Percentiles rank a stretch among this genome's conserved stretches.
Evolutionary conservation across 2,329 filamentous ascomycete species (phyloP).

Genomic region (Calonectria hawksworthii): DNA sequence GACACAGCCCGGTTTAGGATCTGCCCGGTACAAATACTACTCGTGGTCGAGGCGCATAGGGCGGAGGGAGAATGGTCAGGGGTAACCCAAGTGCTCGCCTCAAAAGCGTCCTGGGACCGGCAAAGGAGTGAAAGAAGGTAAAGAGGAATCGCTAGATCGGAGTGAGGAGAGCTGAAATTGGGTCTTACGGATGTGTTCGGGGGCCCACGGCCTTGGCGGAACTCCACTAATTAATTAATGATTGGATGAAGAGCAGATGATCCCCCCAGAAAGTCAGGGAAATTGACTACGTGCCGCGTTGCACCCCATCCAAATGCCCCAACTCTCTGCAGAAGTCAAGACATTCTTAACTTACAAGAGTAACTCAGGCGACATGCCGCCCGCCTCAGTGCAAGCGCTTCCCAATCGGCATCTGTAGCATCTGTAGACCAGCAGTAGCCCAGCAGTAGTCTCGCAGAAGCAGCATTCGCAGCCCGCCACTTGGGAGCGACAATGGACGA

Average conservation of each 20-base stretch:
- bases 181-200: conserved; percentile 21
- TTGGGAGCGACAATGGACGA: conserved; percentile 15
- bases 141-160: conserved; percentile 8
- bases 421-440: conserved; percentile 3
- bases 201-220: conserved; percentile 19
- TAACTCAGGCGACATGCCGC: background rate
- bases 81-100: background rate
- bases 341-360: conserved; percentile 12
- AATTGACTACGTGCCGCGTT: conserved; percentile 16
- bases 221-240: conserved; percentile 22
- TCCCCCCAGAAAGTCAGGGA: conserved; percentile 15
- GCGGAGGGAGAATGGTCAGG: background rate
- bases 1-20: background rate
- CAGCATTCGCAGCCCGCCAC: background rate
- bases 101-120: background rate
- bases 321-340: conserved; percentile 1
- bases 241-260: conserved; percentile 17
- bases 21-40: conserved; percentile 1
- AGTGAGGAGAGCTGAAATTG: conserved; percentile 25
- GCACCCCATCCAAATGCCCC: background rate
- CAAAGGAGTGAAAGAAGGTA: conserved; percentile 9
- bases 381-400: background rate
- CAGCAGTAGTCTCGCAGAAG: conserved; percentile 13
- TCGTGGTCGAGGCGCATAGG: background rate
- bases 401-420: background rate